Evolutionary conservation across 1,284 basidiomycete species (phyloP), one percentile per base, ranked within the genome.

Genomic region (Chondrostereum purpureum): DNA sequence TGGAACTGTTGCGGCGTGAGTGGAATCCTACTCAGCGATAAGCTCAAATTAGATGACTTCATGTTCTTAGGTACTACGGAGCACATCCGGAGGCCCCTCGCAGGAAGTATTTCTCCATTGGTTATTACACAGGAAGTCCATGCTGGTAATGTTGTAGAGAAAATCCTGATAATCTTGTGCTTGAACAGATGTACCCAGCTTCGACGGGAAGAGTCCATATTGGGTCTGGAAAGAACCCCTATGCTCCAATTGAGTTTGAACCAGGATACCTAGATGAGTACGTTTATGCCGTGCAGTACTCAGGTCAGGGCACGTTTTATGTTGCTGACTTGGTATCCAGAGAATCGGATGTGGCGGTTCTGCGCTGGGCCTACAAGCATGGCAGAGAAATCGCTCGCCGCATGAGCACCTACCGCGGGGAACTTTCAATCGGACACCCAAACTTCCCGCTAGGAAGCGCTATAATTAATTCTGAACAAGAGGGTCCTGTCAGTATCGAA

Each of bases 341-440:
- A n/a, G 53, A 64, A 10, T 73, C 70, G 3, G 83, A 85, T 55
- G 27, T 85, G 2, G 68, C 64, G 2, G 61, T 73, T 10, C 56
- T 80, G 48, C 62, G 70, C 42, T 79, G 76, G 70, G 62, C 55
- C 0, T 86, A 82, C 57, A 86, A 85, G 56, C 69, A 66, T 49
- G 49, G 61, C 17, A 65, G 78, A n/a, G 83, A 85, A 58, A 56
- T 77, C 27, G 70, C 67, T 2, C 70, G 83, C 16, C 73, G 81
- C 2, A 73, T 83, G 71, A 62, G 66, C 0, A 58, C 59, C 17
- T 84, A 72, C 58, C 68, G 74, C 1, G 82, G 81, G 3, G 81
- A 83, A 50, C 57, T 68, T 1, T 41, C 55, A 0, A 44, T 53
- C 1, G 54, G 53, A 11, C 75, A 83, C 51, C 82, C 83, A 0